Conservation (phyloP, 1,284 basidiomycete species). For the Moesziomyces globuligerus region DNA sequence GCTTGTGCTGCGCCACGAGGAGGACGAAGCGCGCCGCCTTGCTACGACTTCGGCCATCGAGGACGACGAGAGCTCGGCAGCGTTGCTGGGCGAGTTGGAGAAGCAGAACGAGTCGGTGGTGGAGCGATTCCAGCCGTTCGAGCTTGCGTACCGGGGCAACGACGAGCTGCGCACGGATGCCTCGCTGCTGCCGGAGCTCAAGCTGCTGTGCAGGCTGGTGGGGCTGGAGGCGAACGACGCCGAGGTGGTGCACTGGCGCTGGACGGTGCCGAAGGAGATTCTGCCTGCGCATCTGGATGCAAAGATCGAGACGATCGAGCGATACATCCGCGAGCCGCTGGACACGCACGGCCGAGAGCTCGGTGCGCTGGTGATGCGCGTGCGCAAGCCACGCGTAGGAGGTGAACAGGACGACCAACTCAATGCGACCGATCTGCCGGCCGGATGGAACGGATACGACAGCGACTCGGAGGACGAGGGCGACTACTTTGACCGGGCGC, state of each 20-base stretch:
- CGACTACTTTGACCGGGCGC: conserved; percentile 43
- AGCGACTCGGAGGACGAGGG: conserved; percentile 46
- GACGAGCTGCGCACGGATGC: conserved; percentile 55
- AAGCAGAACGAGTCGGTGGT: conserved; percentile 34
- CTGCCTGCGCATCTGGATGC: conserved; percentile 53
- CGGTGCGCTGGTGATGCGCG: conserved; percentile 45
- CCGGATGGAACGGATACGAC: conserved; percentile 31
- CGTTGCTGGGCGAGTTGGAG: conserved; percentile 28
- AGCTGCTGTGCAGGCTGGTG: conserved; percentile 62
- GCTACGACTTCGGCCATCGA: conserved; percentile 1
- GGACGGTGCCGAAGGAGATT: conserved; percentile 54
- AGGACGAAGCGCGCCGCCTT: conserved; percentile 19
- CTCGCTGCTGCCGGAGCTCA: conserved; percentile 55
- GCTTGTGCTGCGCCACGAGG: conserved; percentile 39
- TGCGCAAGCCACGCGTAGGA: conserved; percentile 38
- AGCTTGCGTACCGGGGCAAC: conserved; percentile 38
- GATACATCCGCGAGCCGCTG: conserved; percentile 57
- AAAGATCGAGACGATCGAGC: conserved; percentile 59
- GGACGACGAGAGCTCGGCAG: conserved; percentile 6
- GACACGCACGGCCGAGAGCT: conserved; percentile 46
- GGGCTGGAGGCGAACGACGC: conserved; percentile 51
- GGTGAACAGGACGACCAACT: conserved; percentile 10
- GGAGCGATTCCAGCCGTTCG: conserved; percentile 37
- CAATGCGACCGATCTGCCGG: conserved; percentile 27
- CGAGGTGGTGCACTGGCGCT: conserved; percentile 51